phyloP scores from a whole-genome alignment of 352 stramenopile species.

The Globisporangium radiosum region DNA sequence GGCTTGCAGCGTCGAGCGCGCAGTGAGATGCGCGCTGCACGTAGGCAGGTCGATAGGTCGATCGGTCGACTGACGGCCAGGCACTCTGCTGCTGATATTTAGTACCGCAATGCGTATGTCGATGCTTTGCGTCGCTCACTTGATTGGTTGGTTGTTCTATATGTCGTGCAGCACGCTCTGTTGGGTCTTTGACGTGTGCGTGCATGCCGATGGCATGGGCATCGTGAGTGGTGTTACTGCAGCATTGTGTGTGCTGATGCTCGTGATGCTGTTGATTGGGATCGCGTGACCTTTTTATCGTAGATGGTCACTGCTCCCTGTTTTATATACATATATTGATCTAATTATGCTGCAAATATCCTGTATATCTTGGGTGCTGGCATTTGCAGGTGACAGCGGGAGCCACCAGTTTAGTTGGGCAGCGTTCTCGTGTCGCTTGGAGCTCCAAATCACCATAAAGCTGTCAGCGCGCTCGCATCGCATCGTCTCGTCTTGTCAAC shows the following conservation, averaged over 20 bases:
- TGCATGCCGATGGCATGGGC: not conserved
- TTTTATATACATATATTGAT: not conserved
- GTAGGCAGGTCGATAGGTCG: not conserved
- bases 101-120: not conserved
- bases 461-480: too few relatives aligned
- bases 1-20: slow-evolving; percentile 42
- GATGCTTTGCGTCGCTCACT: not conserved
- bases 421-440: slow-evolving; percentile 7
- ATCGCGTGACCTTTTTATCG: not conserved
- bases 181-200: too few relatives aligned
- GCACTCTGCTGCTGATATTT: not conserved
- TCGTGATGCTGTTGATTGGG: not conserved
- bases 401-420: slow-evolving; percentile 10
- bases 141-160: too few relatives aligned
- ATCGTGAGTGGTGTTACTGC: not conserved
- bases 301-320: not conserved
- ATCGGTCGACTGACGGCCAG: too few relatives aligned
- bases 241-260: not conserved
- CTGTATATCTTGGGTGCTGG: not conserved
- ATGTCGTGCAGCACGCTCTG: too few relatives aligned
- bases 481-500: not conserved
- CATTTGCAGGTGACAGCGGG: not conserved
- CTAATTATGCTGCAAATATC: not conserved
- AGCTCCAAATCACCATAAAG: slow-evolving; percentile 1
- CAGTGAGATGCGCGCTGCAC: not conserved